phyloP scores from a whole-genome alignment of 176 grass and related monocot genomes.

The Musa itinerans region DNA sequence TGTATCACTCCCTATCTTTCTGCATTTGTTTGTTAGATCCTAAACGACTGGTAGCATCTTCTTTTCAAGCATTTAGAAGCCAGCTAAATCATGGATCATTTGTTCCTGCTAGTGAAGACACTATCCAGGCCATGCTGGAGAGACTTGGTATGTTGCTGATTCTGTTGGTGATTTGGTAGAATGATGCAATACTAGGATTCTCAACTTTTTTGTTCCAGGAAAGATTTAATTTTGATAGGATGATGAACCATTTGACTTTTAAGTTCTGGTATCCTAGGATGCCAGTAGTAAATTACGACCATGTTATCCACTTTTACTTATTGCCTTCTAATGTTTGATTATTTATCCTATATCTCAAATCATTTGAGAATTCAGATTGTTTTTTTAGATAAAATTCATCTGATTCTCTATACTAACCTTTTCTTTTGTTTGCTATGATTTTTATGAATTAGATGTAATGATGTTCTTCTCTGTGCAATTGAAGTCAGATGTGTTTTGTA shows the following conservation, averaged over 20 bases:
- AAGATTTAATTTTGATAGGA: background rate
- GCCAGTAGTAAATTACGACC: background rate
- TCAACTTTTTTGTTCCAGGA: background rate
- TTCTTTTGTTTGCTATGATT: too few species aligned
- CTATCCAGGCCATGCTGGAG: slow-evolving; percentile 79
- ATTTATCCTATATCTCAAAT: too few species aligned
- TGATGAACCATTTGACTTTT: background rate
- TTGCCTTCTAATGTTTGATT: background rate
- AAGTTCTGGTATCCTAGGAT: background rate
- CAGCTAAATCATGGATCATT: slow-evolving; percentile 85
- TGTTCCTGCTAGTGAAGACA: slow-evolving; percentile 86
- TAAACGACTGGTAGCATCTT: slow-evolving; percentile 80
- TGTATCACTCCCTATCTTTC: slow-evolving; percentile 85
- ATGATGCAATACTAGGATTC: background rate
- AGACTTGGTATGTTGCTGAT: slow-evolving; percentile 58
- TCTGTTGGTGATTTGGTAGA: background rate
- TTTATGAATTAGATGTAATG: too few species aligned
- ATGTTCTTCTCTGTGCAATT: too few species aligned
- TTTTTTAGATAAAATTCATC: too few species aligned
- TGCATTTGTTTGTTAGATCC: slow-evolving; percentile 94
- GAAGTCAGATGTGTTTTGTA: too few species aligned
- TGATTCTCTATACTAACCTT: too few species aligned
- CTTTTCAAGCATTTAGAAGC: slow-evolving; percentile 93
- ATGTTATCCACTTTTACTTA: background rate
- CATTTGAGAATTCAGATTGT: too few species aligned